These are phyloP conservation scores for Corylus americana DNA, from an alignment of 306 rosid species.

Conservation along the genomic window DNA sequence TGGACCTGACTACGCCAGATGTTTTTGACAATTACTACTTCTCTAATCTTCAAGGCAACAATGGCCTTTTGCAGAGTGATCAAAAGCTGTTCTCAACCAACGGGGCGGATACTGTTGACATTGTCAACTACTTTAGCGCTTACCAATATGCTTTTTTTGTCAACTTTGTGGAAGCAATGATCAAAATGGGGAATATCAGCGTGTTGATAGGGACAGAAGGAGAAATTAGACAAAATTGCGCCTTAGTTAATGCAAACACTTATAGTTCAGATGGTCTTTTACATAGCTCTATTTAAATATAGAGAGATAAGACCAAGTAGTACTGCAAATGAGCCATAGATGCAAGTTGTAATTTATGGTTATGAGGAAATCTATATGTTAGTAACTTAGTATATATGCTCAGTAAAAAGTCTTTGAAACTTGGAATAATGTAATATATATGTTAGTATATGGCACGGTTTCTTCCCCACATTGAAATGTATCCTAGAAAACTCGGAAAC, in stretches of 20 bases:
- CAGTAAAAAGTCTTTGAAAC: too few species aligned
- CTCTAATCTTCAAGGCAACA: slow-evolving; percentile 5
- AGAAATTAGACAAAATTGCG: slow-evolving; percentile 28
- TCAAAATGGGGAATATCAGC: slow-evolving; percentile 27
- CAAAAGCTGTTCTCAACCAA: slow-evolving; percentile 22
- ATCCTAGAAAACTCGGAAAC: too few species aligned
- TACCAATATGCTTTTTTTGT: slow-evolving; percentile 1
- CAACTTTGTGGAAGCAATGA: slow-evolving; percentile 27
- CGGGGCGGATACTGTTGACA: slow-evolving; percentile 11
- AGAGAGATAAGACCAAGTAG: background rate
- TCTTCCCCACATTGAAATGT: too few species aligned
- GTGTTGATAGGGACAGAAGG: slow-evolving; percentile 13
- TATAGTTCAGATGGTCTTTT: background rate
- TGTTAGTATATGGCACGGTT: too few species aligned
- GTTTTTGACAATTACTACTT: slow-evolving; percentile 24
- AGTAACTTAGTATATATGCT: too few species aligned
- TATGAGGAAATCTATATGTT: too few species aligned
- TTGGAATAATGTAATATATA: background rate
- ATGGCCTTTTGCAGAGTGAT: slow-evolving; percentile 23
- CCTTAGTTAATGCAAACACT: slow-evolving; percentile 1
- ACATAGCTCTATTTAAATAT: slow-evolving; percentile 4
- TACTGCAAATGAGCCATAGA: too few species aligned
- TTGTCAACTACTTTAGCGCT: background rate
- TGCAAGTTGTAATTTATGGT: too few species aligned
- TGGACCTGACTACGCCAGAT: slow-evolving; percentile 6